Conservation (phyloP, 768 basidiomycete species). For the Suillus cothurnatus region DNA sequence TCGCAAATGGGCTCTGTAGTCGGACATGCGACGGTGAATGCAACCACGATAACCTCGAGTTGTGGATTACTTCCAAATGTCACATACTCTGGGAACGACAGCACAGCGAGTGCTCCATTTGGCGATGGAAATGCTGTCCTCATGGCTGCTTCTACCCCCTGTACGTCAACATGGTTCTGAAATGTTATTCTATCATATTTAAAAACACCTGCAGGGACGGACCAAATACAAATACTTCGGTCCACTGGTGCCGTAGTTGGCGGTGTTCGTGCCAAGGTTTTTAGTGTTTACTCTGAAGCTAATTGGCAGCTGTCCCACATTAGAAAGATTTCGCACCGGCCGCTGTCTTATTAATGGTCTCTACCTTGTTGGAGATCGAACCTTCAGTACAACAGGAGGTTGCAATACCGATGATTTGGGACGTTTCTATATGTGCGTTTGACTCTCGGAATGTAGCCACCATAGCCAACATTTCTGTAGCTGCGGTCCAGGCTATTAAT, state of each 20-base stretch:
- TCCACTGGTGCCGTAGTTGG: background rate
- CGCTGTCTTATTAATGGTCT: background rate
- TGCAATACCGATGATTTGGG: background rate
- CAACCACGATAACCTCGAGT: slow-evolving; percentile 13
- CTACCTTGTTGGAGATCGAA: background rate
- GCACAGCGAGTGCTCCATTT: background rate
- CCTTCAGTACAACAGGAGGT: background rate
- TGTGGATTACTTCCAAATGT: no score
- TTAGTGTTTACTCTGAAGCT: no score
- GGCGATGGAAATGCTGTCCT: no score
- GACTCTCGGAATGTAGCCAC: background rate
- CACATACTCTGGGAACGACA: background rate
- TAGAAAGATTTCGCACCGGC: background rate
- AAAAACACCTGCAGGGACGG: background rate
- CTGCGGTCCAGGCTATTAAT: background rate
- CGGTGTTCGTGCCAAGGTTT: background rate
- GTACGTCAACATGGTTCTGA: no score
- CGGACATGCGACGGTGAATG: slow-evolving; percentile 15
- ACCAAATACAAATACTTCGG: background rate
- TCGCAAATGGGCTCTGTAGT: background rate
- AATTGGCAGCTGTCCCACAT: no score
- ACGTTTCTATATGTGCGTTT: background rate
- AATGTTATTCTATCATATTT: background rate
- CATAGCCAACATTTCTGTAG: background rate
- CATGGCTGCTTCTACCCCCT: no score